These are phyloP conservation scores for Diplotaxis tenuifolia DNA, from an alignment of 345 rosid species.

Conservation along the genomic window DNA sequence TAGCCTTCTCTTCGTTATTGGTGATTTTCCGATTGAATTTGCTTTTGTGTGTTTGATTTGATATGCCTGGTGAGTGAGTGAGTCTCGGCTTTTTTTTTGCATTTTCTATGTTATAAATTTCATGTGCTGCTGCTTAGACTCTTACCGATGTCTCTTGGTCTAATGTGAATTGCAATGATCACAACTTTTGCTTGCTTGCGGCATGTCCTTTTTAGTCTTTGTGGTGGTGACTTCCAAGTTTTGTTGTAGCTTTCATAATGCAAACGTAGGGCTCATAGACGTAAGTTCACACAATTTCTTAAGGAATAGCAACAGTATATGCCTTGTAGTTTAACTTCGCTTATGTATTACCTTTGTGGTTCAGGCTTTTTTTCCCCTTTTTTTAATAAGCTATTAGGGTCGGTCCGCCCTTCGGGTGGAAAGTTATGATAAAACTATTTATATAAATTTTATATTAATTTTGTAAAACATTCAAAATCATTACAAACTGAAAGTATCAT, in stretches of 20 bases:
- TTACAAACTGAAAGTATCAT: no score
- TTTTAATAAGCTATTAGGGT: no score
- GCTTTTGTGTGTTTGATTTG: conserved; percentile 3
- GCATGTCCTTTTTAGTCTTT: no score
- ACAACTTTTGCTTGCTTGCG: no score
- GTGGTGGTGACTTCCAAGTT: no score
- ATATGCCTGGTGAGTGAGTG: background rate
- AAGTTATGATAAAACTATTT: no score
- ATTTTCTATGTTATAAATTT: background rate
- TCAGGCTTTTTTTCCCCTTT: background rate
- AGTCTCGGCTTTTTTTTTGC: background rate
- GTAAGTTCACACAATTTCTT: background rate
- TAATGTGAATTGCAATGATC: background rate
- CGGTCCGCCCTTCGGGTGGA: no score
- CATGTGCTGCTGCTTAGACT: background rate
- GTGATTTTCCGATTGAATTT: background rate
- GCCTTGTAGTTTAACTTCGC: conserved; percentile 2
- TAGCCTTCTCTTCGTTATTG: background rate
- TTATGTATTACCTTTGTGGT: background rate
- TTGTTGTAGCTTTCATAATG: background rate
- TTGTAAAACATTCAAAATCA: no score
- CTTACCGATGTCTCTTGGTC: background rate
- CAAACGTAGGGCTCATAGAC: conserved; percentile 1
- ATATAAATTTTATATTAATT: no score
- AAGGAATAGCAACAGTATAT: background rate